Conservation (phyloP, 441 rosid species). For the Corymbia citriodora region DNA sequence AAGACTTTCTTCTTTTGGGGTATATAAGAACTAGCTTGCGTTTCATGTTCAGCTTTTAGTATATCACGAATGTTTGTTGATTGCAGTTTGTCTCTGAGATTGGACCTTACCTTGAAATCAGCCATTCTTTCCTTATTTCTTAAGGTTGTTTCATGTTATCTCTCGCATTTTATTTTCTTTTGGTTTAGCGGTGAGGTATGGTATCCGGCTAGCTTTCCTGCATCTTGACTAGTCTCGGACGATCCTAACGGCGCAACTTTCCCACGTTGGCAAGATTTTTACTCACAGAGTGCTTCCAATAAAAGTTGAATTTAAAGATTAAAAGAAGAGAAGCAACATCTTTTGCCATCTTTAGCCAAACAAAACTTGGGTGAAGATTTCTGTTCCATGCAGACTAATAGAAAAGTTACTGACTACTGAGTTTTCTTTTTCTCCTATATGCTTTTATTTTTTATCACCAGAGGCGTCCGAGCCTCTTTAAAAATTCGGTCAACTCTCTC, state of each 20-base stretch:
- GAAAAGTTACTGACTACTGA: neutral
- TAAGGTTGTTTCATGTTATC: neutral
- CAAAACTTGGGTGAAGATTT: neutral
- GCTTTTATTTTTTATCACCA: neutral
- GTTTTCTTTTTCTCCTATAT: neutral
- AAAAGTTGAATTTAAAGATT: too few species aligned
- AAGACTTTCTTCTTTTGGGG: neutral
- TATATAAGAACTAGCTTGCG: too few species aligned
- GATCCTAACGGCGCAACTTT: too few species aligned
- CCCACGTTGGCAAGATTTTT: too few species aligned
- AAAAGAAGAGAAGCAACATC: too few species aligned
- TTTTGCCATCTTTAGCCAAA: too few species aligned
- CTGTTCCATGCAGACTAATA: neutral
- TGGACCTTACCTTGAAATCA: neutral
- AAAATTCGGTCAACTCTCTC: neutral
- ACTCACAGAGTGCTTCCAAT: too few species aligned
- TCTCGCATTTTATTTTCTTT: too few species aligned
- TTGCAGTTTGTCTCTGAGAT: neutral
- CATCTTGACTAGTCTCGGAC: too few species aligned
- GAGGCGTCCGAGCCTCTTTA: neutral
- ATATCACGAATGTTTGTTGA: neutral
- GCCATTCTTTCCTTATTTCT: too few species aligned
- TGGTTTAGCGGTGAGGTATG: neutral
- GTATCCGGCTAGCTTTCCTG: neutral
- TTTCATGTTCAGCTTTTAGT: neutral